These are phyloP conservation scores for Hyphodiscus sp. DNA, from an alignment of 2,329 filamentous ascomycete genomes.

Conservation along the genomic window DNA sequence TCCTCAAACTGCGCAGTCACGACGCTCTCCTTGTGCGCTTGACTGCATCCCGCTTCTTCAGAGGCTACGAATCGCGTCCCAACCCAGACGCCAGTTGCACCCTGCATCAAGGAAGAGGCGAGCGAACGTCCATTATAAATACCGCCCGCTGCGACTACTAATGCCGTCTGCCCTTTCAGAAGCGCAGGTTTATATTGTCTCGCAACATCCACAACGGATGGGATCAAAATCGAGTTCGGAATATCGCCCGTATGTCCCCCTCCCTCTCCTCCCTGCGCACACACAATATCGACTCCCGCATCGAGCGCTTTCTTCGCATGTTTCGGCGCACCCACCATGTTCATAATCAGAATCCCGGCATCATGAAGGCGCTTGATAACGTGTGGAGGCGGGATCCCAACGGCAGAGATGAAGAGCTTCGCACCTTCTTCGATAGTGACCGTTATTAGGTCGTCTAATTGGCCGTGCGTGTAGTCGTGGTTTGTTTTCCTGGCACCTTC, in stretches of 20 bases:
- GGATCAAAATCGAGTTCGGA: conserved; percentile 78
- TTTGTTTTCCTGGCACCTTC: conserved; percentile 82
- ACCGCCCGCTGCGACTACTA: conserved; percentile 86
- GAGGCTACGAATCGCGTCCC: conserved; percentile 87
- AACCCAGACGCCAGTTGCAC: conserved; percentile 86
- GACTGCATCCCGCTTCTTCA: conserved; percentile 72
- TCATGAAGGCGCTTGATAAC: conserved; percentile 73
- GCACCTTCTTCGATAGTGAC: conserved; percentile 83
- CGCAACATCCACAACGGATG: conserved; percentile 80
- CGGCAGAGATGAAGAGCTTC: conserved; percentile 77
- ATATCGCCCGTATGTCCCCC: conserved; percentile 90
- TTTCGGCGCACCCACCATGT: conserved; percentile 92
- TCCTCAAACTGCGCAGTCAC: conserved; percentile 73
- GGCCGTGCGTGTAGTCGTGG: conserved; percentile 89
- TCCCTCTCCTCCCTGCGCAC: conserved; percentile 87
- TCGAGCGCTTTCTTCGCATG: conserved; percentile 86
- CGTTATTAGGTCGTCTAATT: conserved; percentile 80
- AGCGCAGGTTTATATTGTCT: conserved; percentile 48
- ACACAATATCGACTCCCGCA: conserved; percentile 83
- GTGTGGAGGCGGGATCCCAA: conserved; percentile 72
- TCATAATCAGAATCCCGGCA: conserved; percentile 83
- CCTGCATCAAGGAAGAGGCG: conserved; percentile 79
- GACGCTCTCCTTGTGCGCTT: conserved; percentile 78
- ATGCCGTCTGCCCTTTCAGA: conserved; percentile 61
- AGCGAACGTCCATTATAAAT: conserved; percentile 77